Evolutionary conservation across 768 basidiomycete genomes (phyloP), one percentile per base, ranked within the genome.

Genomic region (Xanthoconium purpureum): DNA sequence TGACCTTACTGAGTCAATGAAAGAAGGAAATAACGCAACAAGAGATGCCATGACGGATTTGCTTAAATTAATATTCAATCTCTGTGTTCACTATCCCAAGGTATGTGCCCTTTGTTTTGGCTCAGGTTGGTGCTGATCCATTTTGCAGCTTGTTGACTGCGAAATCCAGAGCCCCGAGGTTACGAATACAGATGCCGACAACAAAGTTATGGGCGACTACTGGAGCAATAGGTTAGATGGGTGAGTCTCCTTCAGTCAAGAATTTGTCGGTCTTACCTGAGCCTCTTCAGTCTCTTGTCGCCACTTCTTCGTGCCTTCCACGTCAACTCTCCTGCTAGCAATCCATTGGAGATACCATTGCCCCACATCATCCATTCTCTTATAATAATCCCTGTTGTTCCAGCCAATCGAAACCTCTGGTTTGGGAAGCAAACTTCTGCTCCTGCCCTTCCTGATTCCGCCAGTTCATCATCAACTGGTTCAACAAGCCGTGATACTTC

Each of bases 41-140:
- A 80, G 79, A 61, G 89, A 91, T 53, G 91, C 94, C 3, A 80
- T 89, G 75, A 79, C 82, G 5, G 94, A 98, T 70, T 67, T 94
- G 28, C 79, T 98, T 54, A 98, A 98, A 67, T 78, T 94, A 46
- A 76, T 82, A 3, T 94, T 91, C 71, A 94, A 96, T 68, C 68
- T 96, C 32, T 75, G 92, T 49, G 69, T 84, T 40, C 88, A 89
- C 66, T 94, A 91, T 71, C 91, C 91, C 6, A 91, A 86, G 77
- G 89, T 88, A 6, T 37, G 59, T 52, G 0, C 8, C 3, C 6
- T 32, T 43, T 47, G 32, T 14, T 29, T 33, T 53, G 37, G 0
- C 2, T 49, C 20, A 13, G 13, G 5, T 24, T 40, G 0, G n/a
- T 52, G 44, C 39, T 56, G 17, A 62, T 54, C 24, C 14, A 13